Percentiles rank a stretch among this genome's conserved stretches.
Conservation (phyloP, 495 filamentous ascomycete species). For the Friedmanniomyces simplex region DNA sequence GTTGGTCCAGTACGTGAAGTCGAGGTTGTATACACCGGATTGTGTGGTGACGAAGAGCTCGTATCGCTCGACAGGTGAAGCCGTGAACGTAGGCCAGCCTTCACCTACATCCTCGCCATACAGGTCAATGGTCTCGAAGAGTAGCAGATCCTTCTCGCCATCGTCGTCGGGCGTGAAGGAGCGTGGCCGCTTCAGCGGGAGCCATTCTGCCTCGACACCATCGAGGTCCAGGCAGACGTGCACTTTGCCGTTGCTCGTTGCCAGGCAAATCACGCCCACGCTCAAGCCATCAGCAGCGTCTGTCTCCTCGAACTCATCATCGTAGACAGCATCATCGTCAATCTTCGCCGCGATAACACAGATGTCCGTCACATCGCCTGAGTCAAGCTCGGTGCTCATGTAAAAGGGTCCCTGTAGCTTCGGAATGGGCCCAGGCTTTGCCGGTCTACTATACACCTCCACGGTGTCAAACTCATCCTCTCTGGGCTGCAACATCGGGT, state of each 20-base stretch:
- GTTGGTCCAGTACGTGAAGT: constrained; percentile 62
- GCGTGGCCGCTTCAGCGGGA: constrained; percentile 39
- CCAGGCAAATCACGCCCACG: constrained; percentile 60
- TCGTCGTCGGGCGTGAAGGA: constrained; percentile 19
- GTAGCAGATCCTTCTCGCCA: constrained; percentile 14
- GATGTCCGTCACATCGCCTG: constrained; percentile 59
- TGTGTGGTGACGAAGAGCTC: constrained; percentile 67
- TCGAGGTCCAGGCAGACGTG: constrained; percentile 71
- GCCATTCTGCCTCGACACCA: constrained; percentile 75
- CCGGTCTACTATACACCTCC: constrained; percentile 60
- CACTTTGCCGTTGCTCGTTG: constrained; percentile 61
- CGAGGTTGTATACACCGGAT: constrained; percentile 59
- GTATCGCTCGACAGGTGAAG: constrained; percentile 62
- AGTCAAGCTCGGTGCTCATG: constrained; percentile 51
- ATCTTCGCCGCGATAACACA: constrained; percentile 45
- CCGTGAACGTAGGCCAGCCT: constrained; percentile 57
- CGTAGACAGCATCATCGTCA: constrained; percentile 42
- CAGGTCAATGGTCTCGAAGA: constrained; percentile 21
- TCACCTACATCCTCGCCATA: not conserved
- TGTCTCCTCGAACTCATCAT: constrained; percentile 30
- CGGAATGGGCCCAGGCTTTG: constrained; percentile 59
- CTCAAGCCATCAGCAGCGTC: constrained; percentile 53
- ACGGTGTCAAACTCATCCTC: constrained; percentile 29
- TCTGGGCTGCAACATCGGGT: constrained; percentile 44
- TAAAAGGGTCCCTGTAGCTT: constrained; percentile 79